Percentiles rank a stretch among this genome's conserved stretches.
Evolutionary conservation across 1,139 yeast genomes (phyloP).

Genomic region (Diutina ranongensis): DNA sequence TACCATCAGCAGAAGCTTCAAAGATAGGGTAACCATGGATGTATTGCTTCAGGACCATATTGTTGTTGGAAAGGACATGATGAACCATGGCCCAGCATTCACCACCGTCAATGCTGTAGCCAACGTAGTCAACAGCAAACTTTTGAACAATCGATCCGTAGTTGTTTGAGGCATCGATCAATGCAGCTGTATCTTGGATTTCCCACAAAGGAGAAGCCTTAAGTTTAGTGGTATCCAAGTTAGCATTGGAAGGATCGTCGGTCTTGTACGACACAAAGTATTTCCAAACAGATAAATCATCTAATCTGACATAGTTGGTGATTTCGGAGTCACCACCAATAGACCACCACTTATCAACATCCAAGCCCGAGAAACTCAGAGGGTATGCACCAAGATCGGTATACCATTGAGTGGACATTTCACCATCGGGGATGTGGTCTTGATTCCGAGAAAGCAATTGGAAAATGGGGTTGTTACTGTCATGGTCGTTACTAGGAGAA

Average conservation of each 20-base stretch:
- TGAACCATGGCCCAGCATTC: background rate
- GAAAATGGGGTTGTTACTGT: background rate
- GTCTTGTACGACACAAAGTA: background rate
- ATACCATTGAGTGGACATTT: background rate
- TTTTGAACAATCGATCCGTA: background rate
- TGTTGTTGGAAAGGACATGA: background rate
- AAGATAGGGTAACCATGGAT: background rate
- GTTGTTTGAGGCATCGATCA: background rate
- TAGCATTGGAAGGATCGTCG: background rate
- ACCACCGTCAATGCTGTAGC: background rate
- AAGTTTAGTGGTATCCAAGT: background rate
- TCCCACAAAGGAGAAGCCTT: background rate
- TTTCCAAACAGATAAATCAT: background rate
- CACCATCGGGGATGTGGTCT: background rate
- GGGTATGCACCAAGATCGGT: background rate
- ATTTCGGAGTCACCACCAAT: background rate
- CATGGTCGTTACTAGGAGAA: background rate
- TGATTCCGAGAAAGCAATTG: background rate
- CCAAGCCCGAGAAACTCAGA: background rate
- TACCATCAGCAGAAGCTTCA: background rate
- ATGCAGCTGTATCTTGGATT: background rate
- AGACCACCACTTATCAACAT: background rate
- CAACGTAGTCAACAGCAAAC: background rate
- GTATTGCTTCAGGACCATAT: background rate
- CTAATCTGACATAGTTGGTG: background rate